These are phyloP conservation scores for Penicillium coffeae DNA, from an alignment of 495 filamentous ascomycete species.

Conservation along the genomic window DNA sequence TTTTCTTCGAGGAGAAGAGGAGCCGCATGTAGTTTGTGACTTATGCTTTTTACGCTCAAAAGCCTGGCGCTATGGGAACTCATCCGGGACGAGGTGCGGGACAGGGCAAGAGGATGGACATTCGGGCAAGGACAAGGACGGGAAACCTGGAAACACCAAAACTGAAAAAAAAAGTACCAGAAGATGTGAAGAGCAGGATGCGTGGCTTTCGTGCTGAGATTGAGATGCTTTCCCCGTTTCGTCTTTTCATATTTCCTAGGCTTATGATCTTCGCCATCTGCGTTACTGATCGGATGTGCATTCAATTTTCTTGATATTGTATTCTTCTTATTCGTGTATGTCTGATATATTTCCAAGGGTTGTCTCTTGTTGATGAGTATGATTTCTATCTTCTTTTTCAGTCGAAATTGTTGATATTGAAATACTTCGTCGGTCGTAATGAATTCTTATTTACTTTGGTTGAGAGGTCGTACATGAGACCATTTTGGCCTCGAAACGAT, in stretches of 20 bases:
- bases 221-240: neutral
- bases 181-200: neutral
- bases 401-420: neutral
- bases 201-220: neutral
- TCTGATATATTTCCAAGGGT: neutral
- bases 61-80: slow-evolving; percentile 41
- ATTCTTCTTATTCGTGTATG: neutral
- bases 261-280: neutral
- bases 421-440: no score
- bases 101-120: slow-evolving; percentile 17
- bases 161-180: neutral
- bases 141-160: neutral
- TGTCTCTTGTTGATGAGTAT: slow-evolving; percentile 6
- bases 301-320: neutral
- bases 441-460: neutral
- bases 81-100: slow-evolving; percentile 22
- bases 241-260: neutral
- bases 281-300: neutral
- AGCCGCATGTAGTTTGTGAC: slow-evolving; percentile 1
- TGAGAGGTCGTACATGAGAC: neutral
- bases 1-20: no score
- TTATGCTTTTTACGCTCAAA: slow-evolving; percentile 31
- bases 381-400: slow-evolving; percentile 1
- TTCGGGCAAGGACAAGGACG: slow-evolving; percentile 1
- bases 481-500: no score